These are phyloP conservation scores for Pythium utonaiense DNA, from an alignment of 352 stramenopile genomes.

Conservation along the genomic window DNA sequence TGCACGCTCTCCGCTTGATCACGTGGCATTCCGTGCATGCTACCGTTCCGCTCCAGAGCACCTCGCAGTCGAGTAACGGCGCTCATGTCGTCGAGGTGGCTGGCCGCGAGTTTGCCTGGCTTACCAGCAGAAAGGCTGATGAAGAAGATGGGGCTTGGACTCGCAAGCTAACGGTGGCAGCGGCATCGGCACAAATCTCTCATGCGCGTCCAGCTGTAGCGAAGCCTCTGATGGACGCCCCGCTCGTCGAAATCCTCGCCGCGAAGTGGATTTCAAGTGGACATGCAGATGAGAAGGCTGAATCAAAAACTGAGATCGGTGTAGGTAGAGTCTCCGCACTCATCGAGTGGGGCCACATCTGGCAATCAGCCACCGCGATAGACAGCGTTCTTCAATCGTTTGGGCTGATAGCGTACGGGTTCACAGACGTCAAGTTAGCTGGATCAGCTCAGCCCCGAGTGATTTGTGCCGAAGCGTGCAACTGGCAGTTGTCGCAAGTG, in stretches of 20 bases:
- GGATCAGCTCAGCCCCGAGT: background rate
- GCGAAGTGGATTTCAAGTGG: slow-evolving; percentile 9
- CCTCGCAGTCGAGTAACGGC: background rate
- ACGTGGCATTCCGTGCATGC: slow-evolving; percentile 13
- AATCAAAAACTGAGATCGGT: slow-evolving; percentile 4
- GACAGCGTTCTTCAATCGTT: slow-evolving; percentile 4
- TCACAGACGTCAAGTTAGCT: background rate
- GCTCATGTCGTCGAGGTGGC: background rate
- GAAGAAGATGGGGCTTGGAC: background rate
- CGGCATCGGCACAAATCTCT: background rate
- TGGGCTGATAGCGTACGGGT: slow-evolving; percentile 3
- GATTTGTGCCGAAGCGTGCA: slow-evolving; percentile 5
- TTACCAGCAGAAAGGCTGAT: background rate
- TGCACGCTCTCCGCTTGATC: slow-evolving; percentile 2
- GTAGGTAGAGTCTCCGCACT: background rate
- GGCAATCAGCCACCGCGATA: background rate
- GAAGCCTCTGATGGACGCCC: background rate
- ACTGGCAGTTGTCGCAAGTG: slow-evolving; percentile 9
- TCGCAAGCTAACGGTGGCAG: background rate
- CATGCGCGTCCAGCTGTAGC: background rate
- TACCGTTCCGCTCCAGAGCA: background rate
- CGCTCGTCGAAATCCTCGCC: slow-evolving; percentile 10
- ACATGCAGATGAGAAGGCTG: background rate
- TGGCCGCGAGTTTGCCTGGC: background rate
- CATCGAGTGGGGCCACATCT: slow-evolving; percentile 10